A percentile compares a stretch with the other conserved stretches of the same genome.
These are phyloP conservation scores for Chenopodium album DNA, from an alignment of 148 eudicot species.

Conservation along the genomic window DNA sequence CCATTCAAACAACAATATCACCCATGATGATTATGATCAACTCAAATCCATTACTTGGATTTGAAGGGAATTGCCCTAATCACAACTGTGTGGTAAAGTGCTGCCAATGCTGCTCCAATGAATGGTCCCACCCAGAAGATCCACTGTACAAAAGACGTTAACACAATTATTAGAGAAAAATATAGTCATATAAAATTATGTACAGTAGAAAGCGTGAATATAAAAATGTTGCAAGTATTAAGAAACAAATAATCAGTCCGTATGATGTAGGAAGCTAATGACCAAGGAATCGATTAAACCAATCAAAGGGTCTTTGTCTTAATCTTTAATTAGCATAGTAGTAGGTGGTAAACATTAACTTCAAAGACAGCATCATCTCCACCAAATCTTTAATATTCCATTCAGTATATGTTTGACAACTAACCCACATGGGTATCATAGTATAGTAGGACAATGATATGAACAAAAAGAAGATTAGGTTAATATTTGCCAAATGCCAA, in stretches of 20 bases:
- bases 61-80: slow-evolving; percentile 77
- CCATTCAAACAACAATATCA: slow-evolving; percentile 3
- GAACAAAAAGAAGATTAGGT: slow-evolving; percentile 13
- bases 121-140: slow-evolving; percentile 81
- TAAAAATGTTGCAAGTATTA: too few species aligned
- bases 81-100: slow-evolving; percentile 62
- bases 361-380: slow-evolving; percentile 13
- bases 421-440: slow-evolving; percentile 21
- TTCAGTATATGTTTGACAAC: neutral
- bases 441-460: slow-evolving; percentile 9
- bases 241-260: too few species aligned
- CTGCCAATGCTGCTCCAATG: slow-evolving; percentile 69
- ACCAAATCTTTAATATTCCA: slow-evolving; percentile 11
- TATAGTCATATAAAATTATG: too few species aligned
- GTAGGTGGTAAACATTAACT: slow-evolving; percentile 2
- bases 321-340: neutral
- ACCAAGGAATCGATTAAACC: neutral
- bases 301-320: neutral
- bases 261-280: too few species aligned
- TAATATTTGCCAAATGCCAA: neutral
- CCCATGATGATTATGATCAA: neutral
- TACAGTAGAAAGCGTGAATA: too few species aligned
- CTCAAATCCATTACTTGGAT: slow-evolving; percentile 35
- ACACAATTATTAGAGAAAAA: too few species aligned
- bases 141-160: slow-evolving; percentile 43